Evolutionary conservation across 164 flowering plant species (phyloP).

Genomic region (Platanus orientalis): DNA sequence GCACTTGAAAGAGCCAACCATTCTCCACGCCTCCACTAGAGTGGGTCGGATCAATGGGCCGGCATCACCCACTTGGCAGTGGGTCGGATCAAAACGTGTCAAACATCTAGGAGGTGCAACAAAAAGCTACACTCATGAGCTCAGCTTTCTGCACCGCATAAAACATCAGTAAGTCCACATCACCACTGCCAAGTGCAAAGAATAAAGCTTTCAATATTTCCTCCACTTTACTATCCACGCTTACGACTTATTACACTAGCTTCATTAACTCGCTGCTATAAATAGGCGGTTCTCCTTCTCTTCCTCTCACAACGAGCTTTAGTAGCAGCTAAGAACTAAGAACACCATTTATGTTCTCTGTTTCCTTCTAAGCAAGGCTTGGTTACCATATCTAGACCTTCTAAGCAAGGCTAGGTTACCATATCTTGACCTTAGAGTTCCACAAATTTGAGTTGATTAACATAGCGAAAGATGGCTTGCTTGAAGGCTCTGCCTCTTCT

Average conservation of each 20-base stretch:
- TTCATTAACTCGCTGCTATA: too few species aligned
- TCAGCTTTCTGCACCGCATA: neutral
- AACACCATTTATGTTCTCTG: too few species aligned
- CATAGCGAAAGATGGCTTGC: slow-evolving; percentile 7
- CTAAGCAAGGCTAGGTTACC: neutral
- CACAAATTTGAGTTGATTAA: neutral
- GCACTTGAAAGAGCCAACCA: too few species aligned
- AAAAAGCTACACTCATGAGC: neutral
- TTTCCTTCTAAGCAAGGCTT: too few species aligned
- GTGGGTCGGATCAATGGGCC: neutral
- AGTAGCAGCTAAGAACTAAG: too few species aligned
- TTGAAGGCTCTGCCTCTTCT: slow-evolving; percentile 7
- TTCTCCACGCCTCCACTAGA: neutral
- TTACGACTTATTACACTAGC: too few species aligned
- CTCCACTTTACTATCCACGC: neutral
- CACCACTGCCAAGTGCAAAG: neutral
- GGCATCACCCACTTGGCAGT: slow-evolving; percentile 4
- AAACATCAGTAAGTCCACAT: neutral
- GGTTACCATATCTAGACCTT: neutral
- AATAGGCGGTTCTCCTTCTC: neutral
- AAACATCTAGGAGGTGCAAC: neutral
- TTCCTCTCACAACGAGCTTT: neutral
- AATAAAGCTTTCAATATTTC: neutral
- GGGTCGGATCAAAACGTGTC: neutral
- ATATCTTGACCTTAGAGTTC: too few species aligned